Evolutionary conservation across 208 protist species (phyloP), one percentile per base, ranked within the genome.

Genomic region (Paratrypanosoma confusum): DNA sequence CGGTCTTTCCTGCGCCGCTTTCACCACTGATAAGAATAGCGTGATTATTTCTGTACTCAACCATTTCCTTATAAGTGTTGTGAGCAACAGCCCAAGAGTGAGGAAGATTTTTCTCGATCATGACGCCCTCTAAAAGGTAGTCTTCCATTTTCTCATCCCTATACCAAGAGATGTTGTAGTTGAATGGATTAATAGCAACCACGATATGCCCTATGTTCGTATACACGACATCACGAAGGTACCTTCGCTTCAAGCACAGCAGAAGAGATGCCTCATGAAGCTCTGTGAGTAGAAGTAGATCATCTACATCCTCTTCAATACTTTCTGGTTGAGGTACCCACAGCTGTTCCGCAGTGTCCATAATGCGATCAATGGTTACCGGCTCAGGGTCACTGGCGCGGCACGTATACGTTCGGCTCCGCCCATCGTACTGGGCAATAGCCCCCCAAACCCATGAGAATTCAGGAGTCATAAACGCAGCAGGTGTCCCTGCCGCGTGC

Each of bases 181-280:
- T 76, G 33, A 76, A 76, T 1, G 68, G 68, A 39, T 77, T 77
- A 1, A 77, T 39, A 33, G 64, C 57, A 13, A 77, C 20, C 39
- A 72, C 16, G 7, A 71, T 69, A 24, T 55, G 36, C 2, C 68
- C 68, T 21, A 76, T 59, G 44, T 72, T 68, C 33, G 68, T 69
- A 32, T 76, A 76, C 18, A 61, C 50, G 16, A 66, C 42, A 43
- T 71, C 50, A 23, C 41, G 26, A 8, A 60, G 24, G 50, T 64
- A 71, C 16, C 63, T 31, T n/a, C 8, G 60, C 32, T 42, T 39
- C 32, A 76, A 49, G 50, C 31, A 63, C 22, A 57, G 40, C 6
- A 71, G 21, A 7, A 76, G 18, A 10, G 57, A 54, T 0, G 55
- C 45, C 36, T 76, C 63, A 46, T 76, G 41, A 20, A 76, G 52